Evolutionary conservation across 768 basidiomycete species (phyloP).

Genomic region (Pulveroboletus sp.): DNA sequence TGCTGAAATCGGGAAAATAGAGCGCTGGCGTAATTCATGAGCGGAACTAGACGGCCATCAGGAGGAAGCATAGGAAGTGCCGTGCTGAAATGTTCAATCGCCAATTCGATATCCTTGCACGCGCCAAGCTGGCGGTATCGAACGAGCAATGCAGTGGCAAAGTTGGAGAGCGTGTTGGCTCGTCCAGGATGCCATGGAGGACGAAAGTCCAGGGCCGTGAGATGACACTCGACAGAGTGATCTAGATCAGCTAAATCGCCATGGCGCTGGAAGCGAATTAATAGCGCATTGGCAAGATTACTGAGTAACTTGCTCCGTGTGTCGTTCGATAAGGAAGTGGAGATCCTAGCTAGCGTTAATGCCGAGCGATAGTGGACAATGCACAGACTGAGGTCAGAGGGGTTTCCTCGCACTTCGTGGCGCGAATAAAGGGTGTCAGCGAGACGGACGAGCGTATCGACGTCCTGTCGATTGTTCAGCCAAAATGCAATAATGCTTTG

Average conservation of each 20-base stretch:
- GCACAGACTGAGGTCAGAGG: slow-evolving; percentile 24
- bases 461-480: slow-evolving; percentile 16
- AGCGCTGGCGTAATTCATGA: slow-evolving; percentile 30
- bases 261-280: slow-evolving; percentile 25
- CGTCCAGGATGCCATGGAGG: slow-evolving; percentile 25
- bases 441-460: slow-evolving; percentile 18
- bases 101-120: slow-evolving; percentile 28
- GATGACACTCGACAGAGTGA: slow-evolving; percentile 26
- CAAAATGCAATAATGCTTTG: neutral
- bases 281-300: slow-evolving; percentile 27
- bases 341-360: slow-evolving; percentile 19
- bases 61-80: slow-evolving; percentile 20
- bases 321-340: slow-evolving; percentile 15
- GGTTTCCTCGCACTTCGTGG: slow-evolving; percentile 15
- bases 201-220: slow-evolving; percentile 24
- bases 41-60: slow-evolving; percentile 15
- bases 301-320: slow-evolving; percentile 22
- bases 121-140: slow-evolving; percentile 23
- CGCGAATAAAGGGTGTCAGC: slow-evolving; percentile 26
- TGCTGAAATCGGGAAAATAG: slow-evolving; percentile 24
- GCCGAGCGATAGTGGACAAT: slow-evolving; percentile 27
- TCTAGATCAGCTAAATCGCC: slow-evolving; percentile 24
- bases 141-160: slow-evolving; percentile 26
- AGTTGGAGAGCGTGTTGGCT: slow-evolving; percentile 23
- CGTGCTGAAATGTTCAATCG: slow-evolving; percentile 20